Percentiles rank a stretch among this genome's conserved stretches.
Conservation (phyloP, 768 basidiomycete genomes). For the Lentinula boryana region DNA sequence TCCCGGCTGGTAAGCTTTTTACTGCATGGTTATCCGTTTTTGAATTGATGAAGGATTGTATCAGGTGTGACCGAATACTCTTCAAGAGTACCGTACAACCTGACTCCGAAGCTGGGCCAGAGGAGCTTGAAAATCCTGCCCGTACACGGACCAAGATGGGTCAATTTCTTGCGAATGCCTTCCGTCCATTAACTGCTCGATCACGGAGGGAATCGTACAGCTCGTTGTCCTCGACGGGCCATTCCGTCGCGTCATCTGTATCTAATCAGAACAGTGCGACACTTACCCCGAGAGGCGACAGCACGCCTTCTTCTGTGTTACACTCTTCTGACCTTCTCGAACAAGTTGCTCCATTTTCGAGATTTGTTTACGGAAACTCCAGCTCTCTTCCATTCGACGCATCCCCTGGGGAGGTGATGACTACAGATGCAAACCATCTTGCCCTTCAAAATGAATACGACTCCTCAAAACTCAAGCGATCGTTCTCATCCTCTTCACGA, state of each 20-base stretch:
- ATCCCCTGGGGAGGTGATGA: background rate
- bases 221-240: constrained; percentile 22
- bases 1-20: constrained; percentile 64
- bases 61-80: constrained; percentile 79
- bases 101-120: constrained; percentile 34
- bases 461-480: background rate
- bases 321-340: constrained; percentile 13
- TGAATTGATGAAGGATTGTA: background rate
- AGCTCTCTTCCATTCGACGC: background rate
- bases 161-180: constrained; percentile 48
- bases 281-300: constrained; percentile 11
- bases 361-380: constrained; percentile 15
- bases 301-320: constrained; percentile 19
- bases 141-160: constrained; percentile 43
- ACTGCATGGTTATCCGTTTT: background rate
- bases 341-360: constrained; percentile 15
- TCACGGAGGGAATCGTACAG: constrained; percentile 29
- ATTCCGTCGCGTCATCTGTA: constrained; percentile 11
- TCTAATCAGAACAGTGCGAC: constrained; percentile 7
- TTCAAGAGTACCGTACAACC: constrained; percentile 69
- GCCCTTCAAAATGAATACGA: background rate
- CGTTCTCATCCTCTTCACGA: constrained; percentile 5
- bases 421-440: background rate
- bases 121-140: constrained; percentile 21
- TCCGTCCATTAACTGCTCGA: constrained; percentile 39